Conservation (phyloP, 768 basidiomycete genomes). For the Rhodotorula toruloides region DNA sequence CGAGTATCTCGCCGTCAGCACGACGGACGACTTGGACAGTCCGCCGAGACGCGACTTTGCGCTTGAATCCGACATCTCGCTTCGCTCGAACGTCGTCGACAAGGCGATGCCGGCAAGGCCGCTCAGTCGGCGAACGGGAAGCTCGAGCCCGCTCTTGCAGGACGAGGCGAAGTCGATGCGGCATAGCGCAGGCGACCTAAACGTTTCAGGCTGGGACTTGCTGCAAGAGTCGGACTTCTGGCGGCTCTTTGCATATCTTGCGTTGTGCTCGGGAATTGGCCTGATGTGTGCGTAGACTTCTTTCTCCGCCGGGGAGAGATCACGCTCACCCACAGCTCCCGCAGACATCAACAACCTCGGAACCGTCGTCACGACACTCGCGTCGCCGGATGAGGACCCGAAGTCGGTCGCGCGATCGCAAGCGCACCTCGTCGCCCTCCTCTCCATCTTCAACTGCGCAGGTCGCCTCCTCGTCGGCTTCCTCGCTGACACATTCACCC, state of each 20-base stretch:
- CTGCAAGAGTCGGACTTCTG: constrained; percentile 9
- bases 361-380: constrained; percentile 21
- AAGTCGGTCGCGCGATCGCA: constrained; percentile 12
- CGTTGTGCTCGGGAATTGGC: constrained; percentile 18
- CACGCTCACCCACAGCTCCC: no score
- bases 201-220: constrained; percentile 14
- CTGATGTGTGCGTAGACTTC: constrained; percentile 2
- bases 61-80: constrained; percentile 5
- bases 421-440: constrained; percentile 30
- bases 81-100: neutral
- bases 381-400: neutral
- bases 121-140: neutral
- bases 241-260: constrained; percentile 11
- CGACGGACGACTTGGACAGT: neutral
- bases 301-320: no score
- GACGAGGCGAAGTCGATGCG: neutral
- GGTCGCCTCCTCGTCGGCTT: constrained; percentile 27
- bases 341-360: constrained; percentile 38
- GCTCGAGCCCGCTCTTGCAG: constrained; percentile 11
- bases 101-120: neutral
- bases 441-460: constrained; percentile 31
- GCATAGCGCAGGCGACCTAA: constrained; percentile 17
- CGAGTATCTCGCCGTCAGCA: constrained; percentile 1
- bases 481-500: constrained; percentile 13
- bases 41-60: neutral